Base-by-base conservation (phyloP, 352 stramenopile genomes). In the Lagenidium sp. region DNA sequence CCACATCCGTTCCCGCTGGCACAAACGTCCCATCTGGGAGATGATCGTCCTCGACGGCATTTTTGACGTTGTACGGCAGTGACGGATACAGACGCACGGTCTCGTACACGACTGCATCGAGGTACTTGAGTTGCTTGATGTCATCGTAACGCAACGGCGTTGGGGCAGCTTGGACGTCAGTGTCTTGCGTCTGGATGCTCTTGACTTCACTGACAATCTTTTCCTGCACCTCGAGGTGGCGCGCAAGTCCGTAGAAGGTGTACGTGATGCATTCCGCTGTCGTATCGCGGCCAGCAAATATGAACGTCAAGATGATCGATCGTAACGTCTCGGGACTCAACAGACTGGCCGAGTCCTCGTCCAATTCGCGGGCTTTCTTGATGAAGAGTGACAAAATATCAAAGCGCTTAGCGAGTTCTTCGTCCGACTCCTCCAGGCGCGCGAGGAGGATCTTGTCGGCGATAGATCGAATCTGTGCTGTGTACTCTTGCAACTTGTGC, bases 401-500 rank as follows among this genome's bases (percentile, higher is more conserved):
- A 15, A 48, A 67, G 10, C 68, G 54, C 8, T 34, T 6, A 4
- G 50, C 49, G 15, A 84, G 47, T 19, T 58, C 11, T 4, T 63
- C 46, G 6, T 43, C 40, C 7, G 61, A 25, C 28, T 82, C 64
- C 23, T 58, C 18, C 12, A 82, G 55, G 31, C 64, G 53, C 4
- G 54, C 53, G 8, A 59, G 36, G 23, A 82, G 50, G n/a, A 84
- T 67, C 7, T 56, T 19, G 42, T 84, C 68, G 2, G 68, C 71
- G 34, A 85, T 69, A 2, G 35, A 31, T 0, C 50, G 57, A 41
- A 96, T 95, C 44, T 95, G 72, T 5, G 89, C 87, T 1, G 95
- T 95, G 67, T 98, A 99, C 23, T 79, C 70, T 53, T 98, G 93
- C 34, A 98, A 53, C 50, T 97, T 58, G 48, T 59, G 60, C 45